Conservation (phyloP, 768 basidiomycete genomes). For the Lactarius psammicola region DNA sequence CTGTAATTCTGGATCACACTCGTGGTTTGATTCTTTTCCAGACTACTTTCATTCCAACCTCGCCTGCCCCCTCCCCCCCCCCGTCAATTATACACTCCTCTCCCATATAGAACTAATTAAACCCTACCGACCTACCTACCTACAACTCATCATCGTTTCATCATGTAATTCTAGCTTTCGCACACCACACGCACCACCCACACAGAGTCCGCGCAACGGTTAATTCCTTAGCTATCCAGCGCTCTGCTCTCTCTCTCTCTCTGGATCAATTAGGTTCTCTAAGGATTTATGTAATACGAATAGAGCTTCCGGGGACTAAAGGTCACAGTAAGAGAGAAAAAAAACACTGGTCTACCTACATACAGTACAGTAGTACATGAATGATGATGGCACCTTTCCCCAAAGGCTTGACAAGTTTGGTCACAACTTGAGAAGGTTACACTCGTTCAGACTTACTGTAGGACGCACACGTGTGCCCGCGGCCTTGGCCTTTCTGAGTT, state of each 20-base stretch:
- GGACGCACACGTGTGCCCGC: too few relatives aligned
- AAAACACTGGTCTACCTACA: background rate
- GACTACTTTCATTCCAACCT: background rate
- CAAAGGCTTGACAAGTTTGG: background rate
- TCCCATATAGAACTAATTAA: constrained; percentile 2
- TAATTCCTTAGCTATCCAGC: background rate
- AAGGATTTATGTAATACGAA: background rate
- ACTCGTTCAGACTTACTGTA: background rate
- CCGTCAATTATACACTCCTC: background rate
- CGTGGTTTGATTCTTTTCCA: constrained; percentile 3
- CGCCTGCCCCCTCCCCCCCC: background rate
- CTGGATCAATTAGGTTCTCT: background rate
- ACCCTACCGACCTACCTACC: constrained; percentile 14
- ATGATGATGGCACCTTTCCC: background rate
- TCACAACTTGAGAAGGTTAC: background rate
- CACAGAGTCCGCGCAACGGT: background rate
- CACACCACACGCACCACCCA: background rate
- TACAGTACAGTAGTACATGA: too few relatives aligned
- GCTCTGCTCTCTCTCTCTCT: background rate
- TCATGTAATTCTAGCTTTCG: constrained; percentile 19
- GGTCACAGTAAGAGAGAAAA: background rate
- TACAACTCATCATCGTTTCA: constrained; percentile 15
- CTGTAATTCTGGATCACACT: constrained; percentile 23
- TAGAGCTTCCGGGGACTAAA: background rate
- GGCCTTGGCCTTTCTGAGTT: background rate